Evolutionary conservation across 805 yeast species (phyloP), one percentile per base, ranked within the genome.

Genomic region (Saturnispora saitoi): DNA sequence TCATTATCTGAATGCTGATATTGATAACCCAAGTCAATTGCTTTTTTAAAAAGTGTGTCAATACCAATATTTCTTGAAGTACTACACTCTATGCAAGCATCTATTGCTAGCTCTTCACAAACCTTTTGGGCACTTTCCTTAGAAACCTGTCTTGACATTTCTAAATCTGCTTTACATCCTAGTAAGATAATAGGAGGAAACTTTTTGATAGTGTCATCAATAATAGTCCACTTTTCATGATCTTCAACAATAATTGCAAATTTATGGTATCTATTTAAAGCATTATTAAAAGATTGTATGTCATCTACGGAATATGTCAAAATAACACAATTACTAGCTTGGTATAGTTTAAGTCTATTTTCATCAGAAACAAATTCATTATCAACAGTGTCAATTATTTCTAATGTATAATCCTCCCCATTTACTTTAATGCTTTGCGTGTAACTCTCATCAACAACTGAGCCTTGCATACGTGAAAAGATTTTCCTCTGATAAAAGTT

Each of bases 361-460:
- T 43, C 37, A 3, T 56, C 56, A 12, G 52, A 69, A 53, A 71
- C 71, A 52, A 72, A 77, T 54, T 74, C 96, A 52, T 83, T 83
- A 41, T 96, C 98, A 1, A 95, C 95, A 3, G 96, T 88, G 61
- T 93, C 99, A 52, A 90, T 70, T 47, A 77, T 70, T 51, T 76
- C 78, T 56, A 77, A 58, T 5, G 56, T 47, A 17, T 64, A 68
- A 45, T 59, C 66, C 52, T 67, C 68, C 26, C 61, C 68, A 49
- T 73, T 73, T 24, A 71, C 63, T 34, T 60, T 31, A 4, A 54
- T 41, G 6, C 39, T 38, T 28, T 56, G 55, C 12, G 32, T 47
- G 49, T 60, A 66, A 0, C 53, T 53, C 24, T 65, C 70, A 42
- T 65, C 66, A 10, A 64, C 47, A 2, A 53, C 50, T 3, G 65